Evolutionary conservation across 1,284 basidiomycete species (phyloP), one percentile per base, ranked within the genome.

Genomic region (Clitocybe nebularis): DNA sequence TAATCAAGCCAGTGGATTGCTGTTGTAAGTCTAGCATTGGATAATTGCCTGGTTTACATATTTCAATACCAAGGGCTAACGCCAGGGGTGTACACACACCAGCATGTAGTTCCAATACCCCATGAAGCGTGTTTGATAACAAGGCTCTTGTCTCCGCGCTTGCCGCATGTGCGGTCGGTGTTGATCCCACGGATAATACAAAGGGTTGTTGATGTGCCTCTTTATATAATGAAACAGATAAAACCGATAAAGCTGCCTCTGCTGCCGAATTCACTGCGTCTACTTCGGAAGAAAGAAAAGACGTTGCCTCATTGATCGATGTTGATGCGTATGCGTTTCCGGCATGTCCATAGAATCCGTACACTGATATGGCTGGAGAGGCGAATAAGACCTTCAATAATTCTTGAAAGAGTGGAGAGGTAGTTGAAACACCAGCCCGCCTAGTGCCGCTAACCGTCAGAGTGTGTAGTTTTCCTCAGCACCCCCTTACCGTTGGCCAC

Each of bases 21-120:
- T 93, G 90, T 62, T 93, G 91, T 32, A 92, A 70, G 62, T 93
- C 91, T 41, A 87, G 71, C 63, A 92, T 74, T 2, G 88, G 83
- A 57, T 93, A 94, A 62, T 91, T 89, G 19, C 86, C 86, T 80
- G 52, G 20, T 25, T 33, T 17, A 13, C 17, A 11, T 16, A n/a
- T 1, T 14, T n/a, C n/a, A n/a, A n/a, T n/a, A n/a, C n/a, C n/a
- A n/a, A n/a, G 19, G 13, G 29, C 9, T 13, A 14, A 23, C n/a
- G n/a, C n/a, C n/a, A n/a, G n/a, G n/a, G n/a, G n/a, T n/a, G 14
- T 21, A n/a, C 17, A 49, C 69, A 20, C 52, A 79, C 81, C 84
- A 38, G 89, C 89, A 61, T 91, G 89, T 23, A 89, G 58, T 59
- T 89, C 88, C 11, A 89, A 67, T 20, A 61, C 63, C 5, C 83